Conservation (phyloP, 768 basidiomycete genomes). For the Tephrocybe sp. region DNA sequence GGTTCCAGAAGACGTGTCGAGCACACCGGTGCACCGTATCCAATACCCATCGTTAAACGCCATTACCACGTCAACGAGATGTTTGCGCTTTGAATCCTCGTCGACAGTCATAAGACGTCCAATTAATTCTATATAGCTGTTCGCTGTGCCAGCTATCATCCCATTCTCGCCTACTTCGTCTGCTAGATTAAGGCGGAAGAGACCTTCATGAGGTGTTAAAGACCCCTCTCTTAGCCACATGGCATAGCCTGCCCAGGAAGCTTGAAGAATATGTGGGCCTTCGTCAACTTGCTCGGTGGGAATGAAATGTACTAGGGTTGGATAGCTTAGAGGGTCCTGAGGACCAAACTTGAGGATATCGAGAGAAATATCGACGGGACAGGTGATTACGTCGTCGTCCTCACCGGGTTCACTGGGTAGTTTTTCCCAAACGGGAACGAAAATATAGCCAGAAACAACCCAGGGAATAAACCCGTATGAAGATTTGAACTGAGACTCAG, state of each 20-base stretch:
- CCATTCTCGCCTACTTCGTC: background rate
- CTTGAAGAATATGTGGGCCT: background rate
- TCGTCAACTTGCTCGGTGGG: background rate
- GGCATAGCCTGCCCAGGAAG: constrained; percentile 5
- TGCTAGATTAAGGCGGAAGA: background rate
- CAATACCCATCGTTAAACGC: background rate
- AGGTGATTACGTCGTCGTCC: background rate
- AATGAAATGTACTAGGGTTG: background rate
- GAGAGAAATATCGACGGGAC: constrained; percentile 1
- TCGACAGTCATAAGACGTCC: background rate
- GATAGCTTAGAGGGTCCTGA: background rate
- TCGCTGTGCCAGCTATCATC: background rate
- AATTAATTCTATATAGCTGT: background rate
- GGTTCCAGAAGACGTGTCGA: background rate
- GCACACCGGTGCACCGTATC: constrained; percentile 1
- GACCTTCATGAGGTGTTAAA: background rate
- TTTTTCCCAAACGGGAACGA: background rate
- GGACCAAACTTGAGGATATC: background rate
- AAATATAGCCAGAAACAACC: background rate
- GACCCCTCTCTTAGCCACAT: background rate
- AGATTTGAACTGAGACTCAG: background rate
- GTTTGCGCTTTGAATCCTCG: background rate
- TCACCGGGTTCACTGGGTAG: background rate
- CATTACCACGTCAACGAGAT: background rate
- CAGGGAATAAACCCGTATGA: background rate